phyloP scores from a whole-genome alignment of 805 yeast species.

The Deakozyma indianensis region DNA sequence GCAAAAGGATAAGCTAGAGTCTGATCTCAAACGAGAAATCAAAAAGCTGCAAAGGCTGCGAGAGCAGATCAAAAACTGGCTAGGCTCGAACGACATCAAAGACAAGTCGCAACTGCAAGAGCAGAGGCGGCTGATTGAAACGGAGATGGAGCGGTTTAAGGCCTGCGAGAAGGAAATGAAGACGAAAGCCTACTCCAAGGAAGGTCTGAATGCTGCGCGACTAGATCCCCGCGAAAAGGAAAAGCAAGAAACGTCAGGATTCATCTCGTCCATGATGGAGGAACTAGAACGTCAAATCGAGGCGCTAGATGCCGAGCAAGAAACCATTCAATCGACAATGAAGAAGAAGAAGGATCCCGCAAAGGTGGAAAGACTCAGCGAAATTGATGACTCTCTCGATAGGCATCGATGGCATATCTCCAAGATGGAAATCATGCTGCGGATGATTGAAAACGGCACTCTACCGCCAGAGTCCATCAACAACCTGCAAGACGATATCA shows the following conservation, averaged over 20 bases:
- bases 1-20: constrained; percentile 84
- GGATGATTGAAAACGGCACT: constrained; percentile 66
- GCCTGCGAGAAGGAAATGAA: constrained; percentile 87
- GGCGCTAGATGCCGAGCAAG: constrained; percentile 57
- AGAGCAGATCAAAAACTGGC: constrained; percentile 93
- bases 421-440: constrained; percentile 62
- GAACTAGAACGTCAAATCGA: constrained; percentile 75
- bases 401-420: constrained; percentile 69
- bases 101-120: constrained; percentile 74
- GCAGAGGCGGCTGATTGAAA: constrained; percentile 48
- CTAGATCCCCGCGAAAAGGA: constrained; percentile 72
- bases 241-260: constrained; percentile 56
- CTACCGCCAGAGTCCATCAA: constrained; percentile 66
- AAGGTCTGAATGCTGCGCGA: constrained; percentile 60
- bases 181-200: constrained; percentile 87
- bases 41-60: constrained; percentile 85
- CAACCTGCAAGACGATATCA: constrained; percentile 75
- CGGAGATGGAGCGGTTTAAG: constrained; percentile 87
- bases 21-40: constrained; percentile 83
- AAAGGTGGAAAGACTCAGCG: constrained; percentile 46
- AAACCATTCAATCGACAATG: constrained; percentile 33
- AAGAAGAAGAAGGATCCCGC: constrained; percentile 45
- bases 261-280: constrained; percentile 57
- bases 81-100: constrained; percentile 80
- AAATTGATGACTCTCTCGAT: constrained; percentile 45